Evolutionary conservation across 352 stramenopile species (phyloP).

Genomic region (Globisporangium yorkense): DNA sequence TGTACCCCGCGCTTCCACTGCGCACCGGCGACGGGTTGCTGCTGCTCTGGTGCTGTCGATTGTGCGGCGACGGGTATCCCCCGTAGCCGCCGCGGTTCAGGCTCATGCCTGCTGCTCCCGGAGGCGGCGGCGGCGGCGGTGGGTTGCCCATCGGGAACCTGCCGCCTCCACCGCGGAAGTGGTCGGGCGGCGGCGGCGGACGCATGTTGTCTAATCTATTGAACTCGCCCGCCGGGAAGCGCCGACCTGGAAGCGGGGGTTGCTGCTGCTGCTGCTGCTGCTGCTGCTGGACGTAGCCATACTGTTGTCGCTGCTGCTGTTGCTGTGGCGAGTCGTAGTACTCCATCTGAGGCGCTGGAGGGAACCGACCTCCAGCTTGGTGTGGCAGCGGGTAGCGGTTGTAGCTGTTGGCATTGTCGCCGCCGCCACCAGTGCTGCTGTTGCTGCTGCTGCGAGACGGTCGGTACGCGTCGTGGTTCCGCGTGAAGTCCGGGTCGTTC

Average conservation of each 20-base stretch:
- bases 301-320: constrained; percentile 6
- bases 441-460: constrained; percentile 15
- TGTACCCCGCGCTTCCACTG: constrained; percentile 26
- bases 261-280: constrained; percentile 16
- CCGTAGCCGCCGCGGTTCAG: constrained; percentile 4
- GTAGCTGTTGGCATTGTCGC: constrained; percentile 6
- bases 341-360: constrained; percentile 10
- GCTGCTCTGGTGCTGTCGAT: constrained; percentile 5
- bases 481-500: constrained; percentile 91
- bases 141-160: constrained; percentile 26
- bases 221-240: constrained; percentile 26
- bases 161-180: constrained; percentile 21
- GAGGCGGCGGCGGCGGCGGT: constrained; percentile 21
- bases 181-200: constrained; percentile 30
- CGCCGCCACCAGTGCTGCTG: constrained; percentile 2
- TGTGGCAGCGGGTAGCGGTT: constrained; percentile 19
- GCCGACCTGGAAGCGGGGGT: constrained; percentile 26
- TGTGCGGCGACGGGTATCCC: constrained; percentile 8
- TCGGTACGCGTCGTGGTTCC: constrained; percentile 67
- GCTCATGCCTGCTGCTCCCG: constrained; percentile 14
- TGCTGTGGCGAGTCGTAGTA: constrained; percentile 7
- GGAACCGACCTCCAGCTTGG: constrained; percentile 6
- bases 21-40: constrained; percentile 13
- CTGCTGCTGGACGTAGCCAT: constrained; percentile 7
- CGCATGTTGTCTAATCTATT: constrained; percentile 57